phyloP scores from a whole-genome alignment of 2,329 filamentous ascomycete species.

The Lomentospora prolificans region DNA sequence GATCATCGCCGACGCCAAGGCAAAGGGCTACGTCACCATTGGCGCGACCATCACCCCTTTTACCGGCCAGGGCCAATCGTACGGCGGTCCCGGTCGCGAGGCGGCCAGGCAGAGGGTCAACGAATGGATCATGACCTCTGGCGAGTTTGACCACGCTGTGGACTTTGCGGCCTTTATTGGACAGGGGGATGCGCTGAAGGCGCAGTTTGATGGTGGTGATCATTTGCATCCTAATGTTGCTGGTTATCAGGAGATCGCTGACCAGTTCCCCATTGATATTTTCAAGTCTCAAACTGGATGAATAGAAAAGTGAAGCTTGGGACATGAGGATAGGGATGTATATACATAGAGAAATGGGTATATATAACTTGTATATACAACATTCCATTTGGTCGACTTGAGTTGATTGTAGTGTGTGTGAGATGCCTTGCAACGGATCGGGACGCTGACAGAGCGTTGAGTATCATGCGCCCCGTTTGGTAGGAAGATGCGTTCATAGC shows the following conservation, averaged over 20 bases:
- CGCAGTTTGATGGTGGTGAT: conserved; percentile 49
- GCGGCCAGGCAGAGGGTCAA: conserved; percentile 48
- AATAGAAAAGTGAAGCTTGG: neutral
- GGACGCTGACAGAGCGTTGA: too few species aligned
- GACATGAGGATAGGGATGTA: neutral
- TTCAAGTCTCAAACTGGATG: conserved; percentile 23
- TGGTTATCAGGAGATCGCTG: conserved; percentile 51
- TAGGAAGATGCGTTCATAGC: too few species aligned
- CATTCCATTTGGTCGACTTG: too few species aligned
- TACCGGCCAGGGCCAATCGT: conserved; percentile 37
- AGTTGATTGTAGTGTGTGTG: too few species aligned
- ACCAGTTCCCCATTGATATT: conserved; percentile 45
- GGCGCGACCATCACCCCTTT: conserved; percentile 61
- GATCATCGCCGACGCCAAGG: conserved; percentile 44
- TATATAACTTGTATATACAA: too few species aligned
- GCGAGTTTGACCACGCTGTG: conserved; percentile 48
- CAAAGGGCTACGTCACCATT: conserved; percentile 45
- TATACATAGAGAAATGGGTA: neutral
- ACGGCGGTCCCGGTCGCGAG: conserved; percentile 45
- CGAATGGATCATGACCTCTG: conserved; percentile 46
- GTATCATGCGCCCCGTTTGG: too few species aligned
- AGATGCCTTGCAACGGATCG: too few species aligned
- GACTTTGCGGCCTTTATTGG: conserved; percentile 52
- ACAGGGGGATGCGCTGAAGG: conserved; percentile 38
- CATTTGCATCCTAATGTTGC: conserved; percentile 52